Evolutionary conservation across 768 basidiomycete species (phyloP), one percentile per base, ranked within the genome.

Genomic region (Artomyces pyxidatus): DNA sequence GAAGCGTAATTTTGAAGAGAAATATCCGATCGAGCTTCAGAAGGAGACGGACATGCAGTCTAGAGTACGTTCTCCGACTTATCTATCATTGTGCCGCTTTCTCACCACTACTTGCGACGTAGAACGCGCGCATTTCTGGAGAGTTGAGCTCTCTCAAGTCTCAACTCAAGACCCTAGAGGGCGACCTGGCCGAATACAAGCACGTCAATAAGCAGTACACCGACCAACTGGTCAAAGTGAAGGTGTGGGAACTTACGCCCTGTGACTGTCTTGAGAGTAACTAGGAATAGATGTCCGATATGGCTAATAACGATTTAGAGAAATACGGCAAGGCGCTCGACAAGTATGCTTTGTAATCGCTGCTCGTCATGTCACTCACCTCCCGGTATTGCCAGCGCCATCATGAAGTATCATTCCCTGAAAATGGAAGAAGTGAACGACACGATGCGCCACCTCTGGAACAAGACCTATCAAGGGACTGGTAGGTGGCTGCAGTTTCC

Each of bases 341-440:
- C 69, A 95, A 88, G 95, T 97, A 56, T 56, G 84, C 62, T 19
- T 12, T 2, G 17, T 19, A 32, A 5, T 32, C 26, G 38, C 25
- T 23, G 5, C 45, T 41, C n/a, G n/a, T 42, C 23, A 5, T n/a
- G 27, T 45, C 17, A 42, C 51, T 62, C 45, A n/a, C n/a, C n/a
- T n/a, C n/a, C n/a, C n/a, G 4, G 32, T 14, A 35, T 35, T 12
- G 3, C 2, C 50, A 97, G 95, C 57, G 96, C 94, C 37, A 98
- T 99, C 65, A 96, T 99, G 90, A 91, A 90, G 66, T 99, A 97
- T 60, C 96, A 99, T 61, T 71, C 83, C 12, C 74, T 96, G 58
- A 99, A 99, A 69, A 96, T 98, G 96, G 91, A 94, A 65, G 96
- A 99, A 71, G 93, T 99, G 59, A 99, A 99, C 61, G 93, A 96